Evolutionary conservation across 176 grass and related monocot species (phyloP), one percentile per base, ranked within the genome.

Genomic region (Avena insularis): DNA sequence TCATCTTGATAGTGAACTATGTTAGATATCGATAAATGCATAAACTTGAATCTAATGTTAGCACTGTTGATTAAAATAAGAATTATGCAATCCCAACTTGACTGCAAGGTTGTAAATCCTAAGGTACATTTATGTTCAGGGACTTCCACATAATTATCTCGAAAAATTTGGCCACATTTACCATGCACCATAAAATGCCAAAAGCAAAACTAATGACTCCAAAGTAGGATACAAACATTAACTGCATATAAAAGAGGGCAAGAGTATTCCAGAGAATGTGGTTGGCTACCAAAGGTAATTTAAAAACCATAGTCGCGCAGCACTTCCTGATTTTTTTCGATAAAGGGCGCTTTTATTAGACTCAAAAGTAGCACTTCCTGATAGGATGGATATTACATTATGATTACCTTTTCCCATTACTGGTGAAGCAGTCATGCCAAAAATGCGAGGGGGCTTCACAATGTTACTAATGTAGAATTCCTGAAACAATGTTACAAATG

Each of bases 371-470:
- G 57, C 19, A 3, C 17, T 53, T 76, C 47, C 48, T 53, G 23
- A 76, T 31, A 82, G 79, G 46, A 75, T 25, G 60, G 57, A 50
- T 51, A 46, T 17, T 11, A 62, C 51, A 64, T 31, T 21, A 29
- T 27, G 56, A 74, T 82, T 91, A 98, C 96, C 96, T 98, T 95
- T 98, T 78, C 93, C 96, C 75, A 90, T 88, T 83, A 98, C 95
- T 45, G 96, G 96, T 85, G 96, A 98, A 61, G 96, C 96, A 16
- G 93, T 98, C 96, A 98, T 98, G 71, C 93, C 96, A 84, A 98
- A 98, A 90, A 98, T 87, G 78, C 92, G 93, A 81, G 96, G 96
- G 56, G 47, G 47, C 80, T 87, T 94, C 58, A 79, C 59, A 48
- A 33, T 27, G 50, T 88, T 68, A 79, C 40, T 90, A 76, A 80